Evolutionary conservation across 257 asterid species (phyloP), one percentile per base, ranked within the genome.

Genomic region (Petunia secreta): DNA sequence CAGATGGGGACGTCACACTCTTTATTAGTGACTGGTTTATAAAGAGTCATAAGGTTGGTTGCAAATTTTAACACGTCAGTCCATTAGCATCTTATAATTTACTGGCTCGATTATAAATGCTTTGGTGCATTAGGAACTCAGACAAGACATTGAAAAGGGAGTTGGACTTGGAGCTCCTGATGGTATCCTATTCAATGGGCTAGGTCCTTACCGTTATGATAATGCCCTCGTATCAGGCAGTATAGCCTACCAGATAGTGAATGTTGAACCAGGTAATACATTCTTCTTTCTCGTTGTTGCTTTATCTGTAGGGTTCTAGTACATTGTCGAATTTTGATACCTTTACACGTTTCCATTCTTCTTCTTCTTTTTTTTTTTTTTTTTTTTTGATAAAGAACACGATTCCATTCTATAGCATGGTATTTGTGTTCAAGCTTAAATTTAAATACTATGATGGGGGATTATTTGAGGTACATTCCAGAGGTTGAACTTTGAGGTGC

Each of bases 131-230:
- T 87, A 94, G 98, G 89, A 85, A 82, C 95, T 94, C 66, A 87
- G 96, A 85, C 79, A 83, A 75, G 90, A 88, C 75, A 82, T 90
- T 67, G 94, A 88, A 65, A 84, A 84, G 14, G 96, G 97, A 52
- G 87, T 79, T 83, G 87, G 89, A 77, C 92, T 94, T 80, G 93
- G 97, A 84, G 83, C 86, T 81, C 96, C 97, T 48, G 98, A 94
- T 67, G 97, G 98, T 41, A 87, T 94, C 79, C 78, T 94, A 57
- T 75, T 94, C 77, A 91, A 94, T 63, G 98, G 98, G 59, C 75
- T 91, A n/a, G 98, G 98, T 62, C 98, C 98, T 39, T 94, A 87
- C 84, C 96, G 86, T 54, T 92, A 87, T 83, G 94, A 90, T 82
- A 87, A 74, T 81, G 81, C 88, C 25, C 83, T 89, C 74, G 97